Conservation (phyloP, 176 grass and related monocot genomes). For the Calamus simplicifolius region DNA sequence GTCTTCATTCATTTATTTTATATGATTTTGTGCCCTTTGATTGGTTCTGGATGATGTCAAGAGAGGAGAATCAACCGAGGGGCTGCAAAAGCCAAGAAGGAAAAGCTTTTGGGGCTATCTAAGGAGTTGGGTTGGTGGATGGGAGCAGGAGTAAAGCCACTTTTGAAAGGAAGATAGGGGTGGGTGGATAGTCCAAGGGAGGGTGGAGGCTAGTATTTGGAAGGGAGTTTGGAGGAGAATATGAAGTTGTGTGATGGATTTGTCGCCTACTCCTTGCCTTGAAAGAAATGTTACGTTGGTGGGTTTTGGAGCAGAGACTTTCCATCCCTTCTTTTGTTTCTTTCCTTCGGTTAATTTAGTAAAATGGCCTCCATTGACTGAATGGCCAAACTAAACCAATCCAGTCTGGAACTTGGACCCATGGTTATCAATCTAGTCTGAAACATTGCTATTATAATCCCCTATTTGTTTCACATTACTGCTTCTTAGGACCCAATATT, state of each 20-base stretch:
- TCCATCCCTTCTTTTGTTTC: no score
- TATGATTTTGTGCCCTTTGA: slow-evolving; percentile 10
- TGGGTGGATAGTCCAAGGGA: neutral
- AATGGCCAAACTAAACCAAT: no score
- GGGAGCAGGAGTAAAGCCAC: slow-evolving; percentile 15
- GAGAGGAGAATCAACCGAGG: slow-evolving; percentile 15
- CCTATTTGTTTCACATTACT: no score
- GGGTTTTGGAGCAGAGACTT: no score
- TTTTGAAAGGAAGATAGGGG: slow-evolving; percentile 17
- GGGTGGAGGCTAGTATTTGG: slow-evolving; percentile 20
- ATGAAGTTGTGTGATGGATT: slow-evolving; percentile 1
- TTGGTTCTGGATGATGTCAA: slow-evolving; percentile 3
- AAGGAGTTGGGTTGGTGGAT: slow-evolving; percentile 20
- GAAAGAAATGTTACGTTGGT: no score
- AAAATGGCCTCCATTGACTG: no score
- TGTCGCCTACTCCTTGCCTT: no score
- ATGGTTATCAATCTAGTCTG: no score
- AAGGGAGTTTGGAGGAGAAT: neutral
- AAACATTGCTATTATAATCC: no score
- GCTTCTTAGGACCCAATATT: no score
- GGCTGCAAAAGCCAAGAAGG: slow-evolving; percentile 20
- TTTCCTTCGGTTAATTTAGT: no score
- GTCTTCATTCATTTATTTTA: slow-evolving; percentile 1
- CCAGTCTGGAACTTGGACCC: no score
- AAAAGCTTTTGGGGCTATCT: slow-evolving; percentile 8